Base-by-base conservation (phyloP, 495 filamentous ascomycete genomes). In the Rostrohypoxylon terebratum region DNA sequence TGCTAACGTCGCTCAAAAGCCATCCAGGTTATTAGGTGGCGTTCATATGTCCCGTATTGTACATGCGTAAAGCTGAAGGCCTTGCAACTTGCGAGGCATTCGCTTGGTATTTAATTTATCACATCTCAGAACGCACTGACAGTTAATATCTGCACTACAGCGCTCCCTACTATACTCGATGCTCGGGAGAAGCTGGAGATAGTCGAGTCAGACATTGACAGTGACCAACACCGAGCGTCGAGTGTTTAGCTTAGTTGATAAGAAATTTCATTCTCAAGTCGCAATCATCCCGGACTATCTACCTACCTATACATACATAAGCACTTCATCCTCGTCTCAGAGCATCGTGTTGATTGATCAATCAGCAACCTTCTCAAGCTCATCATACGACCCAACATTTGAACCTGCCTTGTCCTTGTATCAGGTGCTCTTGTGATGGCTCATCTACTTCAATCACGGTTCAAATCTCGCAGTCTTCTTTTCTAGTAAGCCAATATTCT, bases 91-190 rank as follows among this genome's bases (percentile, higher is more conserved):
- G 61, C 58, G 66, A 58, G 66, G 58, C 31, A 70, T 31, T 61
- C 21, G 55, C 48, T 63, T 66, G 31, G 47, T 48, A 25, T 45
- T 59, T 3, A 59, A 63, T 72, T 50, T 67, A 62, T 73, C 71
- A 70, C 23, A 74, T 74, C 62, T 74, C 71, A 74, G 63, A 74
- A 74, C 21, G 44, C 59, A 55, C 66, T 16, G 25, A 50, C 42
- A 45, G 20, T 66, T 23, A 40, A 60, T 63, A 36, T 73, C 25
- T 48, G 63, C 23, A 42, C 40, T 51, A 45, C 25, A 58, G 42
- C 45, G 18, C 31, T 63, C 36, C 8, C 50, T 38, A 66, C 58
- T 18, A 50, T 18, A 50, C 47, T 58, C 50, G 40, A 59, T 51
- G 42, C 31, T 51, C 42, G 48, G 48, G 16, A 58, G 36, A 40